Evolutionary conservation across 2,329 filamentous ascomycete species (phyloP), one percentile per base, ranked within the genome.

Genomic region (Nigrograna mackinnonii): DNA sequence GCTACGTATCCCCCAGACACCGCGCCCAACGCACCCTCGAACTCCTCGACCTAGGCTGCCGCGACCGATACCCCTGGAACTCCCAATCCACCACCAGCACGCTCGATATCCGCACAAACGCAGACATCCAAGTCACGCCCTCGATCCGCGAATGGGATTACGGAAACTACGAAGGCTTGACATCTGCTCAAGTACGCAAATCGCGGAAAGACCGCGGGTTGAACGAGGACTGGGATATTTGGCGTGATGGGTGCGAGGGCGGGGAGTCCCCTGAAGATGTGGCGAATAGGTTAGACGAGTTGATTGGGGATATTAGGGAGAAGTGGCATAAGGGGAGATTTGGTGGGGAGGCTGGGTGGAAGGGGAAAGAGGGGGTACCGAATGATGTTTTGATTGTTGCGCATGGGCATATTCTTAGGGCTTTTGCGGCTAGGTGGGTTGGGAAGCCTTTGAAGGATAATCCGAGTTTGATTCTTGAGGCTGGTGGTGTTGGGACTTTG

Each of bases 11-110:
- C 2, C 92, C 91, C 3, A 86, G 91, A 35, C 82, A 80, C 48
- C 87, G 91, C 45, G 90, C 92, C 16, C 91, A 94, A 69, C 80
- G 83, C 37, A 97, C 91, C n/a, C 86, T 96, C 62, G 90, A 96
- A 66, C 81, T 96, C 35, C 83, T 96, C 19, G 82, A 87, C 55
- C 74, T 96, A 16, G 87, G 85, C 37, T 84, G 85, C 62, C 68
- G 73, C n/a, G 79, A 83, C 30, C 75, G 78, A 2, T 75, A 91
- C 13, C 91, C 91, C 0, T 95, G 90, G 90, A 17, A 37, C 24
- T 28, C 45, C 30, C 35, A 41, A 12, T 17, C 33, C 33, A n/a
- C 32, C 17, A 36, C 40, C 26, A 38, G 35, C 22, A 16, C 42
- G 13, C 37, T 55, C 2, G 47, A 61, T 12, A 55, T 65, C 24